Conservation (phyloP, 176 grass and related monocot species). For the Phyllostachys edulis region DNA sequence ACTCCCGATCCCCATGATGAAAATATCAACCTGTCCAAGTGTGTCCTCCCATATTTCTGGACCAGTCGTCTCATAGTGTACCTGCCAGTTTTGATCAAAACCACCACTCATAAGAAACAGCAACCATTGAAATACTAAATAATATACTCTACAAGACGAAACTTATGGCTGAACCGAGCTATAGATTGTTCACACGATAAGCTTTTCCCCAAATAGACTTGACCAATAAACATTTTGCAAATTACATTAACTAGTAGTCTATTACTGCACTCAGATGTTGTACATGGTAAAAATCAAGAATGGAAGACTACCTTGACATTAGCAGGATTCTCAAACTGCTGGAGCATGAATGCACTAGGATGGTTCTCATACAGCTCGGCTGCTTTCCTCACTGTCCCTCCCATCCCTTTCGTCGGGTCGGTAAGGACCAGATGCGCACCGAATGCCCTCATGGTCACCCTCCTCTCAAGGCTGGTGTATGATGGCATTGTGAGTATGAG, state of each 20-base stretch:
- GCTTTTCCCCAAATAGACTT: neutral
- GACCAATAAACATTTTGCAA: neutral
- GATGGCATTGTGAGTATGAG: constrained; percentile 91
- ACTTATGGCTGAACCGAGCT: neutral
- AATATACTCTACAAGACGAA: neutral
- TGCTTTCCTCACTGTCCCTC: constrained; percentile 86
- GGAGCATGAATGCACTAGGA: constrained; percentile 77
- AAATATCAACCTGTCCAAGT: constrained; percentile 84
- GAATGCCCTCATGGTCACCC: constrained; percentile 79
- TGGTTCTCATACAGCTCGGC: constrained; percentile 70
- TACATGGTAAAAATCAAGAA: neutral
- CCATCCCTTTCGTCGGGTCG: constrained; percentile 88
- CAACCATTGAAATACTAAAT: neutral
- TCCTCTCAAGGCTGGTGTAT: constrained; percentile 91
- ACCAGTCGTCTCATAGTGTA: constrained; percentile 83
- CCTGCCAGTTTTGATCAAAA: constrained; percentile 25
- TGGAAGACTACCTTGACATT: constrained; percentile 70
- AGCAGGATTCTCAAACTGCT: constrained; percentile 93
- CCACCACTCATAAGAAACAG: neutral
- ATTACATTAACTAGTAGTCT: neutral
- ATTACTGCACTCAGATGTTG: neutral
- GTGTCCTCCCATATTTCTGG: constrained; percentile 94
- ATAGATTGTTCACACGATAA: neutral
- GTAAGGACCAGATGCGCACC: constrained; percentile 73
- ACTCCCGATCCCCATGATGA: constrained; percentile 85